Conservation (phyloP, 2,329 filamentous ascomycete species). For the Colletotrichum coccodes region DNA sequence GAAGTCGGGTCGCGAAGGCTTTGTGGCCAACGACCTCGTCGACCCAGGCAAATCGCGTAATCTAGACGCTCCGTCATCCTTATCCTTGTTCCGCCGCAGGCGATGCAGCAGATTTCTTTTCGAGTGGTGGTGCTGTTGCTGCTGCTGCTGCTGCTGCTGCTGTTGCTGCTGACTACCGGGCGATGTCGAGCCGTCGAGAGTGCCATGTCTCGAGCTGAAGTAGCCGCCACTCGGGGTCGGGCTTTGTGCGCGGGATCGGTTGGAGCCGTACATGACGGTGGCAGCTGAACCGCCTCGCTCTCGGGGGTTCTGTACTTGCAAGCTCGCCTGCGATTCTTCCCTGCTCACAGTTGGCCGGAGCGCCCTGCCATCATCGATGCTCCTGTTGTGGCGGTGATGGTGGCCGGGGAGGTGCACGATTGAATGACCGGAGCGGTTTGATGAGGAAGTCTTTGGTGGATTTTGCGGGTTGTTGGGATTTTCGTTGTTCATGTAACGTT, state of each 20-base stretch:
- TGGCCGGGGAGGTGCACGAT: slow-evolving; percentile 74
- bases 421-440: slow-evolving; percentile 67
- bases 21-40: slow-evolving; percentile 61
- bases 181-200: slow-evolving; percentile 66
- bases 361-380: slow-evolving; percentile 72
- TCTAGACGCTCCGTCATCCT: slow-evolving; percentile 60
- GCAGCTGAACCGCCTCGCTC: slow-evolving; percentile 60
- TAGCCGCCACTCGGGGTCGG: slow-evolving; percentile 79
- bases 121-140: slow-evolving; percentile 49
- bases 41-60: slow-evolving; percentile 63
- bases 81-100: slow-evolving; percentile 62
- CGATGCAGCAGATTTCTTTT: slow-evolving; percentile 61
- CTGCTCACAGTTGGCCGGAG: slow-evolving; percentile 79
- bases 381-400: slow-evolving; percentile 74
- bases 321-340: slow-evolving; percentile 73
- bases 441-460: slow-evolving; percentile 71
- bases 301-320: slow-evolving; percentile 53
- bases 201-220: slow-evolving; percentile 58
- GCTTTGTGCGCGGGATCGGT: slow-evolving; percentile 75
- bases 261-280: slow-evolving; percentile 54
- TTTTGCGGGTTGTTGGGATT: slow-evolving; percentile 51
- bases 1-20: slow-evolving; percentile 60
- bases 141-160: slow-evolving; percentile 40
- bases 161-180: slow-evolving; percentile 52
- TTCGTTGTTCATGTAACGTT: slow-evolving; percentile 69